These are phyloP conservation scores for Scytalidium sp. DNA, from an alignment of 2,329 filamentous ascomycete species.

Conservation along the genomic window DNA sequence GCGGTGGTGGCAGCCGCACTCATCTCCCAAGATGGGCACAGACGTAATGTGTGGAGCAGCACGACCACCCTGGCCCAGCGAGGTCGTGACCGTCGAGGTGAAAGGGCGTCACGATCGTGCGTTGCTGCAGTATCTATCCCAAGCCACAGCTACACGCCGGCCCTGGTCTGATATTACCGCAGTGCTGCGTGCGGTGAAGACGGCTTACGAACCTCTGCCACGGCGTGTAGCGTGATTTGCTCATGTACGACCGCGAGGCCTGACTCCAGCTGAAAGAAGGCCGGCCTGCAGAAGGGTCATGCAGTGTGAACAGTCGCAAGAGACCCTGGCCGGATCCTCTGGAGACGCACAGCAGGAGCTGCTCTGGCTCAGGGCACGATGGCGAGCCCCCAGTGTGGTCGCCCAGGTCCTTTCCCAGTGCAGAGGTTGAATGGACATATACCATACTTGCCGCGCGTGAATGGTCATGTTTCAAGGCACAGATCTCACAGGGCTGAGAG, in stretches of 20 bases:
- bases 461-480: neutral
- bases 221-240: neutral
- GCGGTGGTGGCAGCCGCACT: too few relatives aligned
- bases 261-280: neutral
- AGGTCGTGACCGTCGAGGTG: too few relatives aligned
- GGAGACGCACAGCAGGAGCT: too few relatives aligned
- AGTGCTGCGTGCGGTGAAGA: neutral
- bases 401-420: too few relatives aligned
- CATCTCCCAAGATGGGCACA: too few relatives aligned
- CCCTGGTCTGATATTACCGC: neutral
- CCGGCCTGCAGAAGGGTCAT: too few relatives aligned
- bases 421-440: too few relatives aligned
- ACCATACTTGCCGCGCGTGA: neutral
- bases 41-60: neutral
- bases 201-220: too few relatives aligned
- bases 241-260: neutral
- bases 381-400: too few relatives aligned
- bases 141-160: neutral
- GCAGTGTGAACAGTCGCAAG: too few relatives aligned
- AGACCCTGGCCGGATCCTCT: too few relatives aligned
- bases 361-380: too few relatives aligned
- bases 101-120: neutral
- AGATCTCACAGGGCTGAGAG: neutral
- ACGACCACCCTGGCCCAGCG: neutral
- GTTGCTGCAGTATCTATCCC: neutral